Evolutionary conservation across 2,329 filamentous ascomycete species (phyloP), one percentile per base, ranked within the genome.

Genomic region (Penicillium sp.): DNA sequence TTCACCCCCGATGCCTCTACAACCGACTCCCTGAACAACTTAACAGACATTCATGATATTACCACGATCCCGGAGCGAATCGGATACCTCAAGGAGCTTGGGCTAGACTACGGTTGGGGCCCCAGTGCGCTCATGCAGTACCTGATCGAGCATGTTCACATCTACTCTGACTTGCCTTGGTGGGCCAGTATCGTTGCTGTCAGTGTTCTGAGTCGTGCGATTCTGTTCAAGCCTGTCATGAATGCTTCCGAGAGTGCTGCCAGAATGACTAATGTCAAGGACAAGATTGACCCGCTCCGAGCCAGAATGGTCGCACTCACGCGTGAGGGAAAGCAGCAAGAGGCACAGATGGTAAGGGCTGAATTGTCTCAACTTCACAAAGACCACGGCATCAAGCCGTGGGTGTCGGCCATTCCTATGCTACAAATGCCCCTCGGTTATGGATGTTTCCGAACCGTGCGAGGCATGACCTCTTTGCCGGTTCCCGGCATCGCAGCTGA

Each of bases 31-130:
- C 9, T 60, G 16, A 45, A 51, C 24, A 55, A 64, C 9, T 44
- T 62, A 29, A 53, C 61, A 18, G 69, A 73, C 57, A 53, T 73
- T 48, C 47, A 67, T 29, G 70, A 69, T 53, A 65, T 79, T 41
- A 79, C 85, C 56, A 75, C 82, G 57, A 83, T 91, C 58, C 85
- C 88, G 34, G 88, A 93, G 67, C 80, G 85, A 47, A 83, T 96
- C 54, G 94, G 94, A 58, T 97, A 92, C 67, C 79, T 99, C 54
- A 84, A 89, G 63, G 81, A 85, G 6, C 79, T 97, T 10, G 94
- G 94, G 3, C 78, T 99, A 21, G 90, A 97, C 65, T 97, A 88
- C 67, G 92, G 93, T 68, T 92, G 79, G 78, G 93, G 93, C 14
- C 84, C 89, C 5, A 90, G 92, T 0, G 77, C 86, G 4, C 61